Evolutionary conservation across 345 rosid species (phyloP).

Genomic region (Gossypium mustelinum): DNA sequence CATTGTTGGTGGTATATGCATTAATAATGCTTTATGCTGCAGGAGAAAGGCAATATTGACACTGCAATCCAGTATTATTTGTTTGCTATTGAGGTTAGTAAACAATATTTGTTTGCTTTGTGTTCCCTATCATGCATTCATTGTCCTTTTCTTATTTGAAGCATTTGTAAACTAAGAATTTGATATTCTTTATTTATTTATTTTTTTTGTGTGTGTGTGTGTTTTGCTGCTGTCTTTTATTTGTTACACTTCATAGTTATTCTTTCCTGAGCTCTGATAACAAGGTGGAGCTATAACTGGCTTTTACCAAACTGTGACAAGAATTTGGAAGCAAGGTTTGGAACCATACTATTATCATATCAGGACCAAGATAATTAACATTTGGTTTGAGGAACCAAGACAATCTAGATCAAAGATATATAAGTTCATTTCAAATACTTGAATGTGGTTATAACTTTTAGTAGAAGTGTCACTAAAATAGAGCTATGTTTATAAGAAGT

Average conservation of each 20-base stretch:
- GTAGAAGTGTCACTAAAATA: not conserved
- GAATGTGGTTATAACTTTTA: not conserved
- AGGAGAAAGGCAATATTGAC: constrained; percentile 96
- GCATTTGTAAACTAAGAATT: not conserved
- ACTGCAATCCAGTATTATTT: constrained; percentile 82
- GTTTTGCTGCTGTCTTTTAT: not conserved
- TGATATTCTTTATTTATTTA: not conserved
- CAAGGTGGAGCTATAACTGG: not conserved
- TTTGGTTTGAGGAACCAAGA: not conserved
- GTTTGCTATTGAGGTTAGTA: constrained; percentile 89
- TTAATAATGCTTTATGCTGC: constrained; percentile 14
- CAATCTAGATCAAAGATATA: not conserved
- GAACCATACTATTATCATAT: not conserved
- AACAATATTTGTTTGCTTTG: not conserved
- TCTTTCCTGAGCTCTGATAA: not conserved
- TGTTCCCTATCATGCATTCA: not conserved
- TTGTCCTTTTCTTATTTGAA: not conserved
- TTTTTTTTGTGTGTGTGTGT: not conserved
- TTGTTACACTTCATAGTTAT: not conserved
- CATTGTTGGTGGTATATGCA: not conserved
- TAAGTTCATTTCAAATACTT: not conserved
- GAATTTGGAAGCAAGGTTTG: not conserved
- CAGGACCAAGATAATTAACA: not conserved
- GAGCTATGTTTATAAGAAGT: not conserved
- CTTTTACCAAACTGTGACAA: not conserved